Evolutionary conservation across 2,329 filamentous ascomycete genomes (phyloP), one percentile per base, ranked within the genome.

Genomic region (Aspergillus sp.): DNA sequence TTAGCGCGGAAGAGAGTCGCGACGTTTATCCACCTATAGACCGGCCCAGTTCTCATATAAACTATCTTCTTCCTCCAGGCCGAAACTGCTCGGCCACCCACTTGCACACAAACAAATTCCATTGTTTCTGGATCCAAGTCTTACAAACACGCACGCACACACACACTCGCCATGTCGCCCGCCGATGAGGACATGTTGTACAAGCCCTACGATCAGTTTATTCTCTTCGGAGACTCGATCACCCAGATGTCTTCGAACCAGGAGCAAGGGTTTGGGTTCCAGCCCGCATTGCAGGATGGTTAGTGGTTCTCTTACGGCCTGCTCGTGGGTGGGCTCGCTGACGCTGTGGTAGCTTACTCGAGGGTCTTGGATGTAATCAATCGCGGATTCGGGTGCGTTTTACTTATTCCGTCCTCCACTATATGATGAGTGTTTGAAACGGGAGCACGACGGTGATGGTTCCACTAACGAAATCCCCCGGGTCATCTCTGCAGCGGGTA

Each of bases 151-250:
- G 9, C 26, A 30, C 26, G 13, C 5, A n/a, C 32, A 9, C 32
- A 36, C 5, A n/a, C 18, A 15, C 32, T 36, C 26, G 49, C 57
- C 41, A 45, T 48, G 48, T n/a, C 49, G 12, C 9, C 53, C 26
- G 48, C 32, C 36, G 55, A 56, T 13, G 56, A 57, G 9, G 50
- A 59, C 42, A 42, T 34, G 20, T 53, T 59, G 13, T 68, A 61
- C 61, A 60, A 66, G 57, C 78, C 83, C 1, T 89, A 89, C 67
- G 86, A 88, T 48, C 90, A 93, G 68, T 80, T 93, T 65, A 80
- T 98, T 61, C 85, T 98, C 22, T 89, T 98, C 61, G 93, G 93
- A 54, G 95, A 98, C 76, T 96, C 91, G 32, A 88, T 98, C 60
- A 88, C 93, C 48, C 87, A 98, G 69, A 79, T 82, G 42, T 83